Conservation (phyloP, 208 protist species). For the Leishmania mexicana region DNA sequence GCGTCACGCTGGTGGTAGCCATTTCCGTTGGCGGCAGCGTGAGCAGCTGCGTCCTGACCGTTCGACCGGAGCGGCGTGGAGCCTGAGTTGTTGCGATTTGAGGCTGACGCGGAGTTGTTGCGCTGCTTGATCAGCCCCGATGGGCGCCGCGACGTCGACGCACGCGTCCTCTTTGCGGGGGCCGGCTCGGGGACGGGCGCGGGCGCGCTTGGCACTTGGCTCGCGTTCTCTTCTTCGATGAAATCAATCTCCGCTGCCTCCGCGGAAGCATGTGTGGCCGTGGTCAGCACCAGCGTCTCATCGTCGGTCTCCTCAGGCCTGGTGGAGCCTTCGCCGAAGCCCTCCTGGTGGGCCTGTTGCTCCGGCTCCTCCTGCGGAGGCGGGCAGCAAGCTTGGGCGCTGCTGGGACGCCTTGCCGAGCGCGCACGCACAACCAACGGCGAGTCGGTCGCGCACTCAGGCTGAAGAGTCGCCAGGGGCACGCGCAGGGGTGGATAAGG, state of each 20-base stretch:
- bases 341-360: background rate
- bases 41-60: background rate
- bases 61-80: background rate
- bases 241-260: background rate
- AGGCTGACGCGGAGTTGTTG: background rate
- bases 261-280: too few species aligned
- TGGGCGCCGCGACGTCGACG: background rate
- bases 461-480: background rate
- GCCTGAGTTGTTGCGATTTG: background rate
- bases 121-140: background rate
- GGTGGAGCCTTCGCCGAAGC: background rate
- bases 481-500: background rate
- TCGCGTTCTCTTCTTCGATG: conserved; percentile 1
- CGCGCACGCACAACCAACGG: conserved; percentile 13
- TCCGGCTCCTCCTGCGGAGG: background rate
- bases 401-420: background rate
- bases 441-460: conserved; percentile 18
- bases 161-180: background rate
- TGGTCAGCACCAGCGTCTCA: background rate
- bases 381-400: background rate
- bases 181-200: conserved; percentile 13
- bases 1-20: background rate
- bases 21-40: conserved; percentile 1
- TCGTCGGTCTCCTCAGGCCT: background rate
- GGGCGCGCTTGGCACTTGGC: conserved; percentile 14